Evolutionary conservation across 148 eudicot genomes (phyloP).

Genomic region (Chenopodium berlandieri): DNA sequence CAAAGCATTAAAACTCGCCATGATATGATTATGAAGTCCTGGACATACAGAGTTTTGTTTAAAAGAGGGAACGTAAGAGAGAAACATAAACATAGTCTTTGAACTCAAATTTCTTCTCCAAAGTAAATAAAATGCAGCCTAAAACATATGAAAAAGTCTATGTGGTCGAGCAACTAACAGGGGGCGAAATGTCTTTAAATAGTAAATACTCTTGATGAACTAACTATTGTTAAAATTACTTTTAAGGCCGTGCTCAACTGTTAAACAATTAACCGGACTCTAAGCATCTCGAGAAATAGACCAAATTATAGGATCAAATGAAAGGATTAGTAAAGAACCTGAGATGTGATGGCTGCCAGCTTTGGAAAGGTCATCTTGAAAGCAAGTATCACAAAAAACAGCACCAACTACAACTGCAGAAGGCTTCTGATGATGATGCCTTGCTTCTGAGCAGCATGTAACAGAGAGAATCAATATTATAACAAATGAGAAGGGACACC

Average conservation of each 20-base stretch:
- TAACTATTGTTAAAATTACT: too few species aligned
- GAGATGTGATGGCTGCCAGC: constrained; percentile 59
- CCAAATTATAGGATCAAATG: too few species aligned
- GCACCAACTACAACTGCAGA: constrained; percentile 71
- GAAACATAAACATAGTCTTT: not conserved
- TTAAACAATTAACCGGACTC: not conserved
- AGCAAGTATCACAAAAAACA: constrained; percentile 87
- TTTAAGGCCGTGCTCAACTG: not conserved
- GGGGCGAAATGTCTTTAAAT: too few species aligned
- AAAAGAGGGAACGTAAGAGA: not conserved
- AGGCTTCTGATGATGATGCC: constrained; percentile 35
- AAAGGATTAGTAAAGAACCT: constrained; percentile 41
- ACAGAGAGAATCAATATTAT: constrained; percentile 35
- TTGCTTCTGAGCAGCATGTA: constrained; percentile 46
- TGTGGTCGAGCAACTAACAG: too few species aligned
- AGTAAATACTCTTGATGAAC: too few species aligned
- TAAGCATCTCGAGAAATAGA: not conserved
- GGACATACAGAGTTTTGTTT: not conserved
- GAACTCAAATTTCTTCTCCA: not conserved
- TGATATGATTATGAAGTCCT: not conserved
- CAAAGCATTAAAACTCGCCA: not conserved
- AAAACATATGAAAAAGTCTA: too few species aligned
- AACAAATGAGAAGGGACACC: constrained; percentile 26
- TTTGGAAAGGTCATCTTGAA: constrained; percentile 44
- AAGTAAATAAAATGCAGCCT: too few species aligned